Evolutionary conservation across 2,329 filamentous ascomycete species (phyloP).

Genomic region (Aspergillus aculeatus): DNA sequence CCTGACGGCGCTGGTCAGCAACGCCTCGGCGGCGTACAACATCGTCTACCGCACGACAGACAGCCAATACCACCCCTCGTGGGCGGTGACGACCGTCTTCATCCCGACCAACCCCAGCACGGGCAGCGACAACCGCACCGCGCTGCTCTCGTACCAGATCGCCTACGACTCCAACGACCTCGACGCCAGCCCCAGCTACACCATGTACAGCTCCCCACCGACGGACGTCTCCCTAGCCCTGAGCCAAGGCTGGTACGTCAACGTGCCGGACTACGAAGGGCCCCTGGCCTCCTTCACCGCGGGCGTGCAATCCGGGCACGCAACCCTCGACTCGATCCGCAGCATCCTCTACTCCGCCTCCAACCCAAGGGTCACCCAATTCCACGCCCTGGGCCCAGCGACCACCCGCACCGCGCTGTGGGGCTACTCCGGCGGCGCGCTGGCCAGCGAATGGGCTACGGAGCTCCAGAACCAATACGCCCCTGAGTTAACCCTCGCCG

Average conservation of each 20-base stretch:
- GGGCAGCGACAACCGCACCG: conserved; percentile 2
- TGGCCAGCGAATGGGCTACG: conserved; percentile 10
- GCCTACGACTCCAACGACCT: conserved; percentile 24
- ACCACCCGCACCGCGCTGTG: conserved; percentile 17
- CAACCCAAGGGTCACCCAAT: conserved; percentile 18
- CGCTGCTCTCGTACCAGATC: conserved; percentile 44
- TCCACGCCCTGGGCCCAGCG: conserved; percentile 19
- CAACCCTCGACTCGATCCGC: conserved; percentile 44
- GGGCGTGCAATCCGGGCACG: conserved; percentile 44
- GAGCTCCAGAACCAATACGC: conserved; percentile 7
- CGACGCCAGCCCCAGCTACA: conserved; percentile 25
- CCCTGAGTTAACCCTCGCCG: conserved; percentile 2
- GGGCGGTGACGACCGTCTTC: conserved; percentile 38
- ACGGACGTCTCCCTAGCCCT: conserved; percentile 37
- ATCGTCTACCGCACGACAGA: conserved; percentile 23
- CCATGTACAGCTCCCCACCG: conserved; percentile 25
- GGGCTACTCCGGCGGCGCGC: conserved; percentile 13
- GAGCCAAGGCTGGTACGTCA: conserved; percentile 47
- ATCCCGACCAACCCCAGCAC: conserved; percentile 28
- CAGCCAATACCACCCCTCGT: conserved; percentile 15
- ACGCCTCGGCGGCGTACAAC: conserved; percentile 14
- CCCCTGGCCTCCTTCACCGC: conserved; percentile 43
- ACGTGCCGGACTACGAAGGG: conserved; percentile 49
- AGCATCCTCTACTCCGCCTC: conserved; percentile 29
- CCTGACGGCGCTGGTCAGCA: conserved; percentile 9